phyloP scores from a whole-genome alignment of 2,329 filamentous ascomycete genomes.

The Akanthomyces dipterigenus region DNA sequence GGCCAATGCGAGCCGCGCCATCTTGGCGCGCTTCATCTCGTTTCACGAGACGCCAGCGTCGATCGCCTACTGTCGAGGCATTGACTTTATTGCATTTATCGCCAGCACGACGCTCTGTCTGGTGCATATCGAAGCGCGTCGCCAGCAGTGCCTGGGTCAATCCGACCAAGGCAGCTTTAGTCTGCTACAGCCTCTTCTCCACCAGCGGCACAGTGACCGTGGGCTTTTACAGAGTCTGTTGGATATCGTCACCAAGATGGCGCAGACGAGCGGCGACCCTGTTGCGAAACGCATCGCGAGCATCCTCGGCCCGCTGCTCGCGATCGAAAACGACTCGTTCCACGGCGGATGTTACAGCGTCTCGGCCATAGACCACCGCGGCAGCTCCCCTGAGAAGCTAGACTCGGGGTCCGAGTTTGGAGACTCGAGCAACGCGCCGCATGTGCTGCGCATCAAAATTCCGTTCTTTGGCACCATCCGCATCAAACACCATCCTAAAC shows the following conservation, averaged over 20 bases:
- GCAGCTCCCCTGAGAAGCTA: slow-evolving; percentile 7
- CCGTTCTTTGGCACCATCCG: slow-evolving; percentile 36
- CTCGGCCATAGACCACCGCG: slow-evolving; percentile 12
- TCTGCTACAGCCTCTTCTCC: slow-evolving; percentile 24
- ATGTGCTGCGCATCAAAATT: slow-evolving; percentile 30
- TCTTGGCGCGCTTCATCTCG: slow-evolving; percentile 39
- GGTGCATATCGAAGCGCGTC: slow-evolving; percentile 34
- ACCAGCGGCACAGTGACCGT: slow-evolving; percentile 36
- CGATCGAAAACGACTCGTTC: slow-evolving; percentile 32
- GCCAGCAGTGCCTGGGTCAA: slow-evolving; percentile 12
- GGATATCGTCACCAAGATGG: slow-evolving; percentile 29
- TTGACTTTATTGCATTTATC: slow-evolving; percentile 44
- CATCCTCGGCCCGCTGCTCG: slow-evolving; percentile 35
- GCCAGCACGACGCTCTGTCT: slow-evolving; percentile 42
- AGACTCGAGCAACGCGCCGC: neutral
- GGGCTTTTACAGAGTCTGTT: slow-evolving; percentile 32
- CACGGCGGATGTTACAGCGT: slow-evolving; percentile 20
- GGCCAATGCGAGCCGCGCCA: slow-evolving; percentile 41
- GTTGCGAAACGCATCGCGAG: slow-evolving; percentile 31
- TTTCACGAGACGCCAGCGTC: slow-evolving; percentile 35
- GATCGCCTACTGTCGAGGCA: slow-evolving; percentile 36
- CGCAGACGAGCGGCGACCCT: slow-evolving; percentile 28
- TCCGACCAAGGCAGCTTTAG: slow-evolving; percentile 16
- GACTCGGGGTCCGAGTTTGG: slow-evolving; percentile 18
- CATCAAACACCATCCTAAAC: slow-evolving; percentile 19